Percentiles rank a stretch among this genome's conserved stretches.
These are phyloP conservation scores for Neurospora tetraspora DNA, from an alignment of 495 filamentous ascomycete species.

Conservation along the genomic window DNA sequence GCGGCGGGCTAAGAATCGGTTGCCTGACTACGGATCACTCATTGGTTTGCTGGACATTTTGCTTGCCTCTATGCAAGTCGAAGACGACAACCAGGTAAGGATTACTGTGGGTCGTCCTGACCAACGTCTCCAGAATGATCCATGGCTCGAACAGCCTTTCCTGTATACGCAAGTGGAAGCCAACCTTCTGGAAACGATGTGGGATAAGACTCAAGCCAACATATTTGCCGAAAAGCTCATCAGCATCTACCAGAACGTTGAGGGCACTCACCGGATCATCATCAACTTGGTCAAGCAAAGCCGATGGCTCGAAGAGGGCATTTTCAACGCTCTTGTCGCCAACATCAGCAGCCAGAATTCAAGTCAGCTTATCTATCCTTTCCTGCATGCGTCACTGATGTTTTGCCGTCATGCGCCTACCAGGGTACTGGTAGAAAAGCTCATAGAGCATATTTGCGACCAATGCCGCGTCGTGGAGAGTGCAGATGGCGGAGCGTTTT, in stretches of 20 bases:
- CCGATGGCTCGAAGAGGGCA: slow-evolving; percentile 21
- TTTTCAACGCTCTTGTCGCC: slow-evolving; percentile 23
- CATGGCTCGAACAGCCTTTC: slow-evolving; percentile 16
- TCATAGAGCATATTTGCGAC: slow-evolving; percentile 25
- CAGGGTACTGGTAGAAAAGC: slow-evolving; percentile 12
- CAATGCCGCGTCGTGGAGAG: slow-evolving; percentile 32
- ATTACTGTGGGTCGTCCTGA: neutral
- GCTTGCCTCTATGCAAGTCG: slow-evolving; percentile 33
- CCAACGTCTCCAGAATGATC: slow-evolving; percentile 15
- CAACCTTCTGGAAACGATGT: slow-evolving; percentile 32
- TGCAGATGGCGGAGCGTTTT: slow-evolving; percentile 30
- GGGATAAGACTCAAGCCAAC: slow-evolving; percentile 26
- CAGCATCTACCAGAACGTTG: slow-evolving; percentile 36
- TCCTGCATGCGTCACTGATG: slow-evolving; percentile 22
- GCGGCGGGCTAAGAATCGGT: slow-evolving; percentile 39
- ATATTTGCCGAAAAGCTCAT: slow-evolving; percentile 44
- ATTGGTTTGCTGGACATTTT: slow-evolving; percentile 43
- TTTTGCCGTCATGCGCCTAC: slow-evolving; percentile 27
- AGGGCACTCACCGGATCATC: slow-evolving; percentile 34
- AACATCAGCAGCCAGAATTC: slow-evolving; percentile 26
- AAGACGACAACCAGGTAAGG: neutral
- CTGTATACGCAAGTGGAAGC: slow-evolving; percentile 30
- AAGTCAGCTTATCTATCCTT: slow-evolving; percentile 23
- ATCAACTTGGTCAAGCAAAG: slow-evolving; percentile 28
- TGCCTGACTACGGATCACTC: slow-evolving; percentile 43